Percentiles rank a stretch among this genome's conserved stretches.
phyloP scores from a whole-genome alignment of 2,329 filamentous ascomycete species.

The Akanthomyces uredinophilus region DNA sequence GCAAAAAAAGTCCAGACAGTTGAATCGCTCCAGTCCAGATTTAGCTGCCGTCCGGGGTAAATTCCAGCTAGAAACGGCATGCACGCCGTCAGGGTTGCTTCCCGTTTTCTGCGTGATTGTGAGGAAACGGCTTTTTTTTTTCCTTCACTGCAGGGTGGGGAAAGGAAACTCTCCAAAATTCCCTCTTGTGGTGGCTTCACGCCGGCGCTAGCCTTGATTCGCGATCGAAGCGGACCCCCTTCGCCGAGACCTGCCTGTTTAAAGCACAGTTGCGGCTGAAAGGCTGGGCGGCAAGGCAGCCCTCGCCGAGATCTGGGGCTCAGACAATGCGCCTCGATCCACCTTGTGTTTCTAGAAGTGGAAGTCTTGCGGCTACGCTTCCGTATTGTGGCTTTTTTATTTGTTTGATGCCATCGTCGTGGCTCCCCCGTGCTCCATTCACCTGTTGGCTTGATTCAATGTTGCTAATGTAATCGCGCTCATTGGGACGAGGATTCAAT shows the following conservation, averaged over 20 bases:
- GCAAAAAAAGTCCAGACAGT: neutral
- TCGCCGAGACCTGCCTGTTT: neutral
- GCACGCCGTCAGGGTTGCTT: neutral
- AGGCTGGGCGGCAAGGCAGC: neutral
- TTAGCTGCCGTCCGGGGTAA: constrained; percentile 16
- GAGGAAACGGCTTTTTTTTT: neutral
- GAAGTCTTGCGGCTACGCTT: constrained; percentile 6
- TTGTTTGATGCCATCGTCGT: neutral
- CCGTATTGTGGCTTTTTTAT: neutral
- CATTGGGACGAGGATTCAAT: constrained; percentile 7
- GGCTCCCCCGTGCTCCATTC: neutral
- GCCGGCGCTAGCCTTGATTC: neutral
- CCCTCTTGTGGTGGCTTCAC: neutral
- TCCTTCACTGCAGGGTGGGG: neutral
- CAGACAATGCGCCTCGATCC: constrained; percentile 1
- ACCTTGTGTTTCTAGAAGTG: neutral
- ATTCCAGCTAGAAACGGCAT: neutral
- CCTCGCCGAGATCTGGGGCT: constrained; percentile 10
- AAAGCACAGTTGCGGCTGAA: neutral
- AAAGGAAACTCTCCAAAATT: neutral
- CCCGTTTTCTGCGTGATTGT: neutral
- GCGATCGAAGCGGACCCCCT: neutral
- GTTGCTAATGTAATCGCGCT: neutral
- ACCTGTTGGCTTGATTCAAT: neutral
- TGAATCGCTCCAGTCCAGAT: constrained; percentile 5